Base-by-base conservation (phyloP, 768 basidiomycete genomes). In the Naematelia encephala region DNA sequence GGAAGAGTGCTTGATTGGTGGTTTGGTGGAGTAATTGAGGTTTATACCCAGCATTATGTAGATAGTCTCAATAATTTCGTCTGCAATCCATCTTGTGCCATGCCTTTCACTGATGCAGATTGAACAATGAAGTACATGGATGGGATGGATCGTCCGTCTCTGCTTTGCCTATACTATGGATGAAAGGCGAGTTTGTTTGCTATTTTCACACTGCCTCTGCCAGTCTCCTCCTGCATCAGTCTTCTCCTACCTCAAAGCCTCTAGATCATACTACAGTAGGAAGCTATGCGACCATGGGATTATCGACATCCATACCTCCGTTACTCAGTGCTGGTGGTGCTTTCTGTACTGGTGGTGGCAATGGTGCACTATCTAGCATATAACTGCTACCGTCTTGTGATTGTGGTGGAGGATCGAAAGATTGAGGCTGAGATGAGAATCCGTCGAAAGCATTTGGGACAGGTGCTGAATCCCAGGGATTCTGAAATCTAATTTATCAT, bases 281-380 rank as follows among this genome's bases (percentile, higher is more conserved):
- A 21, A 47, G 34, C 51, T 52, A 52, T 52, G 51, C 25, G 11
- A 52, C 51, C 25, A 47, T 26, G 8, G n/a, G n/a, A 11, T 47
- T 8, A 19, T 65, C 64, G 22, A 66, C 64, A 39, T 66, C 64
- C 64, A 66, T 66, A 4, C 64, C 64, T 43, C 47, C 52, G 29
- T 54, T 26, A 10, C 25, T 28, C 30, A 26, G 57, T 47, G 45
- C 29, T 13, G 57, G 43, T n/a, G 56, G 51, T 1, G 58, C 62
- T 48, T 62, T 67, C 21, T 48, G 43, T 1, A 69, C 59, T 1
- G 72, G 72, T 19, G 70, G 70, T 19, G 72, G 72, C 23, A 71
- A 34, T 1, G 72, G 68, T 29, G 67, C 63, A 23, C 56, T 62
- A 47, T 62, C 66, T 55, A 55, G 46, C 19, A 54, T 57, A 34